Percentiles rank a stretch among this genome's conserved stretches.
Evolutionary conservation across 2,329 filamentous ascomycete genomes (phyloP).

Genomic region (Pseudocercospora ulei): DNA sequence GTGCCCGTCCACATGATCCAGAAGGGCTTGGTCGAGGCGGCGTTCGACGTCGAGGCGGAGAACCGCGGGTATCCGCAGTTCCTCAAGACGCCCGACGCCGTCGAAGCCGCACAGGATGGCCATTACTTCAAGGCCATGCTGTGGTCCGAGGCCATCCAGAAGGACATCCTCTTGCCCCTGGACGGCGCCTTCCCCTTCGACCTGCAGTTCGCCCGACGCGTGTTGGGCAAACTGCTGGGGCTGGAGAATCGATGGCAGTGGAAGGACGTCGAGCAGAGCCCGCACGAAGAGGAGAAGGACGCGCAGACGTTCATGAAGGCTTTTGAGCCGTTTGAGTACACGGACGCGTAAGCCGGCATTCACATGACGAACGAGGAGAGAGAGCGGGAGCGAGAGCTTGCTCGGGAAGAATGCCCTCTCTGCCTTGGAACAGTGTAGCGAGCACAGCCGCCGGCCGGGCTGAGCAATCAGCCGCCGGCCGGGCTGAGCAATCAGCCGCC

Average conservation of each 20-base stretch:
- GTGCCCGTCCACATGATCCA: constrained; percentile 57
- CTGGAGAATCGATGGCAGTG: constrained; percentile 72
- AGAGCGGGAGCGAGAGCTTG: no score
- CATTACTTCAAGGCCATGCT: constrained; percentile 34
- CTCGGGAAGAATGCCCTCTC: no score
- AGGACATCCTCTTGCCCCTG: constrained; percentile 64
- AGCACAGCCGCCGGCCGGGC: no score
- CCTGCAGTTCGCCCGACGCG: constrained; percentile 77
- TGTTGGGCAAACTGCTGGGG: constrained; percentile 76
- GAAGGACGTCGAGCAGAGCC: constrained; percentile 70
- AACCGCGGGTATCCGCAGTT: constrained; percentile 55
- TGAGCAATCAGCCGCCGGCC: no score
- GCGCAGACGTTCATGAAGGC: constrained; percentile 67
- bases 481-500: no score
- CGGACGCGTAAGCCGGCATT: no score
- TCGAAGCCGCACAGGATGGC: constrained; percentile 25
- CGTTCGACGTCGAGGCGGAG: constrained; percentile 79
- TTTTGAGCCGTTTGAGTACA: constrained; percentile 67
- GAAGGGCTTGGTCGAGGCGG: constrained; percentile 71
- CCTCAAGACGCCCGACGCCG: constrained; percentile 27
- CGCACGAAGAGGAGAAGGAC: constrained; percentile 69
- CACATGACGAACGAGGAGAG: no score
- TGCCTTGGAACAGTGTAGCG: no score
- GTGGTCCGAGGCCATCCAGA: constrained; percentile 41
- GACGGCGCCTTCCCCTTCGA: constrained; percentile 72